Base-by-base conservation (phyloP, 805 yeast genomes). In the Metschnikowia kunwiensis region DNA sequence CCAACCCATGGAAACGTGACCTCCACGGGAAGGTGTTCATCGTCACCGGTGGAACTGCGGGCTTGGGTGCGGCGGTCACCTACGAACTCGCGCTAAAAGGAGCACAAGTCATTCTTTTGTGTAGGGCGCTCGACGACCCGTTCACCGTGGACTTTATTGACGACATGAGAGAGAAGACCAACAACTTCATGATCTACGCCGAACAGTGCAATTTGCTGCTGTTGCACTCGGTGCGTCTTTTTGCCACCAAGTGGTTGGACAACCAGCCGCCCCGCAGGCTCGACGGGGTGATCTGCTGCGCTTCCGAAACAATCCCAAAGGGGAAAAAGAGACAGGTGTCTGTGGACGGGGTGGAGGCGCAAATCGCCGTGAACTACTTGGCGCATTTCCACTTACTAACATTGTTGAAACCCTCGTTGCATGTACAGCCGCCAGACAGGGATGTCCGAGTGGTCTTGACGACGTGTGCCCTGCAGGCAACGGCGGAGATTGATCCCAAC, bases 211-310 rank as follows among this genome's bases (percentile, higher is more conserved):
- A 93, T 57, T 68, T 93, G 39, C 65, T 77, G 12, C 80, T 86
- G 36, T 65, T 93, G 38, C 67, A 80, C 54, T 79, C 88, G 2
- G 74, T 93, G 9, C 73, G 99, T 50, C 79, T 80, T 54, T 93
- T 93, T 66, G 97, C 96, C 19, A 89, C 97, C 2, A 79, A 73
- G 42, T 93, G 97, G 97, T 70, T 93, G 41, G 95, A 93, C 58
- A 88, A 85, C 53, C 66, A 79, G 21, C 95, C 96, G 3, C 93
- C 96, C 8, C 72, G 99, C 51, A 63, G 99, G 37, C 67, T 93
- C 29, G 99, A 93, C 60, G 95, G 95, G 38, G 75, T 93, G 19
- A 60, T 93, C 1, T 85, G 96, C 53, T 79, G 88, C 62, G 96
- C 97, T 2, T 89, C 86, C 6, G 89, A 86, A 35, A 70, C 80